phyloP scores from a whole-genome alignment of 139 green algal species.

The Chlorella vulgaris region DNA sequence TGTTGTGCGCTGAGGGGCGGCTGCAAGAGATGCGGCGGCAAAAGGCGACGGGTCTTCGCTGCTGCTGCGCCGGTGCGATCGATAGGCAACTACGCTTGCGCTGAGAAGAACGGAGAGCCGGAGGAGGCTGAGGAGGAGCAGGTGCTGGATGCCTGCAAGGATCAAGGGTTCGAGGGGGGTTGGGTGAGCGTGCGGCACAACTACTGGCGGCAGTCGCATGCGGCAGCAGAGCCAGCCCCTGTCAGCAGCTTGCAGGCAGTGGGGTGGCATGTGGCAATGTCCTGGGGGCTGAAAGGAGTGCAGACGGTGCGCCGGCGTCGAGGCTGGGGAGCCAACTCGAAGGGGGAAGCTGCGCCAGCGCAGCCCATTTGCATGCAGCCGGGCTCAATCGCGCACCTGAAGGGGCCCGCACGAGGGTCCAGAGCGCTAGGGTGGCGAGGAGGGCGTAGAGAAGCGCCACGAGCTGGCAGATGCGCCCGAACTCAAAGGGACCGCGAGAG shows the following conservation, averaged over 20 bases:
- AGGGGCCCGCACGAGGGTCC: constrained; percentile 1
- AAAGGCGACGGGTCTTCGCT: neutral
- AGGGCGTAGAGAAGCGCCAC: neutral
- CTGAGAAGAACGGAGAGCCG: constrained; percentile 14
- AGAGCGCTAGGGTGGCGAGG: constrained; percentile 18
- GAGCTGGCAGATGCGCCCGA: neutral
- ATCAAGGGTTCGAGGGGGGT: neutral
- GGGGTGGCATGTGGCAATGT: no score
- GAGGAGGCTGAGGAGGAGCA: constrained; percentile 12
- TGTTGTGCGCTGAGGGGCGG: no score
- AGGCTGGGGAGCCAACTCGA: no score
- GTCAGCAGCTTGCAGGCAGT: no score
- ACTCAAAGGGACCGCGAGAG: neutral
- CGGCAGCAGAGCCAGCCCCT: neutral
- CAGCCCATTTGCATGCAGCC: no score
- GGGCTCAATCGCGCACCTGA: constrained; percentile 4
- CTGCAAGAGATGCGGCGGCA: no score
- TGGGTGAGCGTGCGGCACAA: neutral
- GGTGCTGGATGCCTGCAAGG: constrained; percentile 16
- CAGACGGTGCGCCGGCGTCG: no score
- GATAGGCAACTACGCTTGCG: neutral
- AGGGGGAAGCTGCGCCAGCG: no score
- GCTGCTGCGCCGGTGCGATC: neutral
- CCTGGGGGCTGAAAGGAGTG: no score
- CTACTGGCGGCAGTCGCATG: neutral